Base-by-base conservation (phyloP, 192 early-diverging fungal genomes). In the Chytriomyces sp. region DNA sequence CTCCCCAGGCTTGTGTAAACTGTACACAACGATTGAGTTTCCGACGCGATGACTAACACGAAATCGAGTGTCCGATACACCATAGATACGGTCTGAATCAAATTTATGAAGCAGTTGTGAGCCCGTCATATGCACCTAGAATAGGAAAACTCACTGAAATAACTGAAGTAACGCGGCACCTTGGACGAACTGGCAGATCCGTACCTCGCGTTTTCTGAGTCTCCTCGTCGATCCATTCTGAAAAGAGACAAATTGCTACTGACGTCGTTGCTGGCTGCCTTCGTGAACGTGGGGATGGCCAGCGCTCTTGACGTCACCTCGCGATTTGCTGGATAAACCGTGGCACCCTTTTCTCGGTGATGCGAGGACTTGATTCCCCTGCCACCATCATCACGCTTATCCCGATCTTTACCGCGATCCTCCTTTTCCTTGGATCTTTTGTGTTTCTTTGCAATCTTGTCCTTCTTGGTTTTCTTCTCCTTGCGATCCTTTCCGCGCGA, bases 401-500 rank as follows among this genome's bases (percentile, higher is more conserved):
- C n/a, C 41, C 41, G n/a, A 17, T 49, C 41, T 10, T 49, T 17
- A n/a, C n/a, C 41, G 41, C 25, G 40, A 41, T 66, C 64, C 33
- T 14, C 25, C 25, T 33, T 28, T 19, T 60, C 28, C 10, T 25
- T 22, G 34, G 14, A 54, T 32, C 6, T 64, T 12, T 64, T 62
- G 22, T 73, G 28, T 28, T 53, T 73, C 52, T 60, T 62, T 34
- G 64, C 55, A n/a, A 10, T 22, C 25, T 73, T 49, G 3, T 64
- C 36, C 22, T 60, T 41, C 40, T 72, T 72, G 25, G 26, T 19
- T 32, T 72, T 61, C 25, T 39, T 32, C 8, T 25, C 19, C 59
- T 3, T 44, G 30, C 62, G 63, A 37, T 39, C 10, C 60, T 12
- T n/a, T 49, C 22, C 22, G 44, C 2, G 44, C 22, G 14, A 22